These are phyloP conservation scores for Quercus ilex DNA, from an alignment of 306 rosid genomes.

Conservation along the genomic window DNA sequence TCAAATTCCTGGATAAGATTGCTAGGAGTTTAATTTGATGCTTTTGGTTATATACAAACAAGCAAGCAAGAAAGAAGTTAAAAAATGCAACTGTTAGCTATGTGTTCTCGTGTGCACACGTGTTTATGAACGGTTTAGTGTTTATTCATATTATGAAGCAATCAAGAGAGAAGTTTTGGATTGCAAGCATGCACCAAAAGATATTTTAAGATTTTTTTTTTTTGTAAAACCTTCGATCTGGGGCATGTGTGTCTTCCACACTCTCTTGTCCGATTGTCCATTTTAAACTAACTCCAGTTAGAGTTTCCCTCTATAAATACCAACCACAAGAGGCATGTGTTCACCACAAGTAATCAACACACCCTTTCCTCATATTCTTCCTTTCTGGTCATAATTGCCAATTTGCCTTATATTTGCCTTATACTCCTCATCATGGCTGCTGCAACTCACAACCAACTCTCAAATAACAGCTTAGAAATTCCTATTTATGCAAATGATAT, in stretches of 20 bases:
- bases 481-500: background rate
- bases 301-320: background rate
- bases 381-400: background rate
- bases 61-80: conserved; percentile 9
- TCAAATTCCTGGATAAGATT: conserved; percentile 5
- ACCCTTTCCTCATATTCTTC: background rate
- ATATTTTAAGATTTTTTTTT: too few relatives aligned
- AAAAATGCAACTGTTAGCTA: too few relatives aligned
- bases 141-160: too few relatives aligned
- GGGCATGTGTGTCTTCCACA: background rate
- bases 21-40: conserved; percentile 8
- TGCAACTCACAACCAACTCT: background rate
- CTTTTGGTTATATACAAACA: conserved; percentile 18
- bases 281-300: background rate
- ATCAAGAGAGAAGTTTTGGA: background rate
- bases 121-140: too few relatives aligned
- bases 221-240: background rate
- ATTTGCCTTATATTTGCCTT: background rate
- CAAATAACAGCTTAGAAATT: background rate
- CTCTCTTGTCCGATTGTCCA: background rate
- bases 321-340: background rate
- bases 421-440: background rate
- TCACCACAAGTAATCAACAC: background rate
- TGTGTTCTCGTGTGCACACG: too few relatives aligned
- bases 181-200: background rate